Evolutionary conservation across 176 grass and related monocot species (phyloP).

Genomic region (Microstegium vimineum): DNA sequence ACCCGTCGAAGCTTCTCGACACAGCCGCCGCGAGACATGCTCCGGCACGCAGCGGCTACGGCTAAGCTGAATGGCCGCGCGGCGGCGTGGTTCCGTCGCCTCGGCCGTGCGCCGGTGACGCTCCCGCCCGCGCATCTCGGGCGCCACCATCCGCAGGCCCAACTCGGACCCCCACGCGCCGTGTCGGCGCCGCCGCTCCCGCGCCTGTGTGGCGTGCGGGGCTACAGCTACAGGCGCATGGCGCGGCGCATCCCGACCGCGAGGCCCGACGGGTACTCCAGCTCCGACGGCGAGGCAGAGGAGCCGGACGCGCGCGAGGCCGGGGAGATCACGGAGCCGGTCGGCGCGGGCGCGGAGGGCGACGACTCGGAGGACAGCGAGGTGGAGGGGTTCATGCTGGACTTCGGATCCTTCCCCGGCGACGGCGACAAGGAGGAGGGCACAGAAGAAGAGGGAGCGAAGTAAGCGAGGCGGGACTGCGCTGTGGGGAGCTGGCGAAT

Average conservation of each 20-base stretch:
- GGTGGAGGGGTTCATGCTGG: constrained; percentile 20
- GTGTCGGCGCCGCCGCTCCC: neutral
- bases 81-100: neutral
- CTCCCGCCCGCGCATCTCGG: neutral
- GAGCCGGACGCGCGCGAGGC: neutral
- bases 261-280: constrained; percentile 53
- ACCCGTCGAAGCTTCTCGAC: no score
- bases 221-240: constrained; percentile 38
- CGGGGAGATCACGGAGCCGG: neutral
- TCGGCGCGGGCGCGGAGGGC: neutral
- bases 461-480: neutral
- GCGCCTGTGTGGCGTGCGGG: neutral
- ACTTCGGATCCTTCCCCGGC: neutral
- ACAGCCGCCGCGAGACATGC: neutral
- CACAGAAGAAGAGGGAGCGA: neutral
- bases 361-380: constrained; percentile 3
- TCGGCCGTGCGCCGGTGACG: neutral
- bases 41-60: constrained; percentile 10
- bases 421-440: neutral
- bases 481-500: neutral
- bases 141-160: neutral
- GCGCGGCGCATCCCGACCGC: constrained; percentile 38
- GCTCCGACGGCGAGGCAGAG: constrained; percentile 47
- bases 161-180: neutral
- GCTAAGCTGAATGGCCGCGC: neutral